Evolutionary conservation across 495 filamentous ascomycete genomes (phyloP), one percentile per base, ranked within the genome.

Genomic region (Aspergillus conjunctus): DNA sequence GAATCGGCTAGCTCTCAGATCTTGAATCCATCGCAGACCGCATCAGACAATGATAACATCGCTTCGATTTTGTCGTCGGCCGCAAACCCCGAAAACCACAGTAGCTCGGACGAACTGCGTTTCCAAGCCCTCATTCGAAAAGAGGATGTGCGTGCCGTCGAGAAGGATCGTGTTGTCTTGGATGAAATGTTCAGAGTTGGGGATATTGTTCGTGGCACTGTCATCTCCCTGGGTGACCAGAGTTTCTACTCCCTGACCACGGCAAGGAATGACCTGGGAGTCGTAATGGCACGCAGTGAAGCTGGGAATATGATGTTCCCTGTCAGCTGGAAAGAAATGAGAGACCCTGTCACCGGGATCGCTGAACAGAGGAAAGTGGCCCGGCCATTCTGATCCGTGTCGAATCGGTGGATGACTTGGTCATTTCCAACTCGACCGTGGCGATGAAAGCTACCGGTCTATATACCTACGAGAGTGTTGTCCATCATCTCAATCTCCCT

Each of bases 241-340:
- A 86, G 87, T 46, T 95, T 90, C 66, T 98, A 97, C 73, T 98
- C 97, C 73, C 78, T 96, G 15, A 88, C 85, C 34, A 98, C 94
- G 7, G 91, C 91, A 52, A 82, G 83, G 60, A 97, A 98, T 74
- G 89, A 95, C 72, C 79, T 96, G 39, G 94, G 94, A 20, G 93
- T 98, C 48, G 88, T 98, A 20, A 91, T 97, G 89, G 94, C 94
- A 21, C 86, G 82, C 66, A 96, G 92, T 68, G 92, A 95, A 71
- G 84, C 82, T 3, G 94, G 93, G 1, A 93, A 94, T 71, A 82
- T 85, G 71, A 93, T 98, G 89, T 87, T 88, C 66, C 93, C 94
- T 12, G 83, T 95, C 30, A 95, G 87, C 72, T 98, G 94, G 94
- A 91, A 89, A 79, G 92, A 98, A 72, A 93, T 96, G 76, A 82